These are phyloP conservation scores for Simmondsia chinensis DNA, from an alignment of 148 eudicot genomes.

Conservation along the genomic window DNA sequence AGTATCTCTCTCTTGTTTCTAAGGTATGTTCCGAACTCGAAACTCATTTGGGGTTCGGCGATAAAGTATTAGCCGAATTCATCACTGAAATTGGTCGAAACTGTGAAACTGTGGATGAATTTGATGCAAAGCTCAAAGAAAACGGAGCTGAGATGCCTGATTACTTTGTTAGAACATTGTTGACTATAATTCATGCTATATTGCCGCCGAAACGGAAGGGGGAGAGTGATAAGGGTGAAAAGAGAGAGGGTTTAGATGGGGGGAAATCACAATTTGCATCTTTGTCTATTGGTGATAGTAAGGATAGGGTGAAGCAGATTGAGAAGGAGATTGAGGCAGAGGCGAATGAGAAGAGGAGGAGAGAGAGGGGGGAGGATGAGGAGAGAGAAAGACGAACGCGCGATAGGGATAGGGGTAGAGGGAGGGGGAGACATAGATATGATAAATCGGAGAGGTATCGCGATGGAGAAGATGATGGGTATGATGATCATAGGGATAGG, in stretches of 20 bases:
- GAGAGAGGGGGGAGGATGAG: slow-evolving; percentile 2
- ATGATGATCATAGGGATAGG: slow-evolving; percentile 10
- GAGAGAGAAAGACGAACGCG: slow-evolving; percentile 6
- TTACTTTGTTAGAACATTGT: slow-evolving; percentile 61
- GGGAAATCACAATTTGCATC: slow-evolving; percentile 24
- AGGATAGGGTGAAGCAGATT: slow-evolving; percentile 21
- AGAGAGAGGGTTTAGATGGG: slow-evolving; percentile 7
- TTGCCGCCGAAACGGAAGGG: slow-evolving; percentile 56
- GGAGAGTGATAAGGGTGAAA: slow-evolving; percentile 12
- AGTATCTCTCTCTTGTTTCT: slow-evolving; percentile 61
- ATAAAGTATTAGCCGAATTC: slow-evolving; percentile 73
- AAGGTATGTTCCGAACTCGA: slow-evolving; percentile 84
- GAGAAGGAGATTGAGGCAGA: slow-evolving; percentile 24
- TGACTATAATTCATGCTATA: slow-evolving; percentile 78
- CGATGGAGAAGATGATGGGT: slow-evolving; percentile 15
- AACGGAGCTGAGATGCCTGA: slow-evolving; percentile 84
- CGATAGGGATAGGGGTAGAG: slow-evolving; percentile 7
- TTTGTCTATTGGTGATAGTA: slow-evolving; percentile 53
- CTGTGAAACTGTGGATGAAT: slow-evolving; percentile 50
- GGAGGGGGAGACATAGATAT: slow-evolving; percentile 8
- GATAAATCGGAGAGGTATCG: slow-evolving; percentile 12
- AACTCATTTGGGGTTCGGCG: slow-evolving; percentile 56
- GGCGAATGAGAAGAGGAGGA: slow-evolving; percentile 19
- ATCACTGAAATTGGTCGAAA: slow-evolving; percentile 49
- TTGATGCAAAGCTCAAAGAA: slow-evolving; percentile 49